Base-by-base conservation (phyloP, 352 stramenopile species). In the Phytophthora fragariae region DNA sequence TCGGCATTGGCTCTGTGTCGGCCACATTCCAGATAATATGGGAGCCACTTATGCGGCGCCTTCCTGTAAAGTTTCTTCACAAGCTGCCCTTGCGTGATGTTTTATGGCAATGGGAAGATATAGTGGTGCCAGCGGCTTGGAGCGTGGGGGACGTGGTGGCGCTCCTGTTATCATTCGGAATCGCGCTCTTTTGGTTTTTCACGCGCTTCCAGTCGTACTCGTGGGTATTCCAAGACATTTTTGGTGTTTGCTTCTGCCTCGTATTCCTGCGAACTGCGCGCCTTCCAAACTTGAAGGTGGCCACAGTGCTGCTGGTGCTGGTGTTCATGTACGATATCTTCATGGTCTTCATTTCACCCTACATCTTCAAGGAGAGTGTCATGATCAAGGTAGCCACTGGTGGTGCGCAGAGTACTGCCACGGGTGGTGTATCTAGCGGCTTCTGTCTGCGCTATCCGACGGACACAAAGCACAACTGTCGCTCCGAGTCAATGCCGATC, bases 291-390 rank as follows among this genome's bases (percentile, higher is more conserved):
- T 86, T 99, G 68, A 93, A 95, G 79, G 94, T 99, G 24, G 97
- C 94, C 15, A 86, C 88, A 0, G 84, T 98, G 24, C 77, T 99
- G 41, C 86, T 99, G 65, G 88, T 95, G 55, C 84, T 98, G 31
- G 94, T 97, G 19, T 99, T 99, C 81, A 87, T 97, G 69, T 99
- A 99, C 78, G 95, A 99, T 77, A 92, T 99, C 47, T 98, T 98
- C 76, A 98, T 98, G 87, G 94, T 98, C 19, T 98, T 99, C 80
- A 75, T 99, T 37, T 98, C 93, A 46, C 95, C 94, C 5, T 90
- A 92, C 59, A 90, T 98, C 37, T 97, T 98, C 67, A 65, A 87
- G n/a, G 78, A 95, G 65, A 96, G 81, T 62, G 90, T 99, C 68
- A 99, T 99, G 95, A 97, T 98, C 71, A 98, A 97, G 75, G 95